Base-by-base conservation (phyloP, 768 basidiomycete genomes). In the Hypholoma fasciculare region DNA sequence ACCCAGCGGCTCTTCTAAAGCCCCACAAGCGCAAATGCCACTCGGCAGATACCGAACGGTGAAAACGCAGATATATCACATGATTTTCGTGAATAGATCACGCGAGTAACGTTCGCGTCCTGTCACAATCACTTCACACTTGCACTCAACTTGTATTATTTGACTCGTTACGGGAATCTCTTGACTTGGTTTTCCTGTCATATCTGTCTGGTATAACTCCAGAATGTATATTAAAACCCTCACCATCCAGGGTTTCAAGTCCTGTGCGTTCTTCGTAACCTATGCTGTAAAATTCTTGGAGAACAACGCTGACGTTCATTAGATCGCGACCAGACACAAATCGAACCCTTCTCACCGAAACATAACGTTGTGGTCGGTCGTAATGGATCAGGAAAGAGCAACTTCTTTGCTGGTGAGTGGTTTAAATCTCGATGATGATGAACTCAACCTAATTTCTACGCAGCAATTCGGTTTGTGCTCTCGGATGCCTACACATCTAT, bases 371-470 rank as follows among this genome's bases (percentile, higher is more conserved):
- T 98, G 8, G 96, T 98, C 7, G 96, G 97, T 13, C 78, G 97
- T 43, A 98, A 99, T 82, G 97, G 97, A 12, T 94, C 92, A 6
- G 97, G 97, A 51, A 99, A 99, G 80, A 95, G 92, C 67, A 99
- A 98, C 72, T 98, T 99, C 81, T 99, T 99, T 73, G 88, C 92
- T 38, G 95, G 93, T 90, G 52, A 62, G 88, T 70, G n/a, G 12
- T 42, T 42, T 26, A 38, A 26, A 16, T n/a, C 5, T 7, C 26
- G 37, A 42, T 7, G 38, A 42, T 7, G 38, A 16, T 5, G 7
- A 36, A n/a, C 27, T 38, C n/a, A 53, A 37, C 12, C 26, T 4
- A 27, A 48, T 30, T 7, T 34, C 30, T 34, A 34, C 30, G 9
- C 42, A 92, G 95, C 96, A 19, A 98, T 98, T 68, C 92, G 96